These are phyloP conservation scores for Rhodotorula kratochvilovae DNA, from an alignment of 768 basidiomycete species.

Conservation along the genomic window DNA sequence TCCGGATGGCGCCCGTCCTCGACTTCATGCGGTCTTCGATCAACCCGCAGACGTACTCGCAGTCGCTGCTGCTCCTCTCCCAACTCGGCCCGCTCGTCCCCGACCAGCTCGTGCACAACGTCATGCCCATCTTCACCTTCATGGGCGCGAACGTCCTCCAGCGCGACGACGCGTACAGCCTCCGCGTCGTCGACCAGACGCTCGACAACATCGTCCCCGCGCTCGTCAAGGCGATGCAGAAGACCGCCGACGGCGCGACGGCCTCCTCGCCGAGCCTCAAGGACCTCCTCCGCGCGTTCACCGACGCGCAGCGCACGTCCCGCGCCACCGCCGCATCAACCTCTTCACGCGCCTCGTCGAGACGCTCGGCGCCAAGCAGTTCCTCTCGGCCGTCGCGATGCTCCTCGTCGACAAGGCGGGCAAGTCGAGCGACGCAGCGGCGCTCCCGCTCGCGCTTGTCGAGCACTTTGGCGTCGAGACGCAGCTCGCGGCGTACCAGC, in stretches of 20 bases:
- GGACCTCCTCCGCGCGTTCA: conserved; percentile 84
- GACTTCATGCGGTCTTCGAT: conserved; percentile 54
- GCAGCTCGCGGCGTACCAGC: conserved; percentile 55
- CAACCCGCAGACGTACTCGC: conserved; percentile 91
- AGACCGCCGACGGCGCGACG: conserved; percentile 56
- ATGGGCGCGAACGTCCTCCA: conserved; percentile 99
- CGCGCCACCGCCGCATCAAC: conserved; percentile 81
- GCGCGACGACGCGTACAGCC: conserved; percentile 90
- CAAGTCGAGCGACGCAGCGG: conserved; percentile 56
- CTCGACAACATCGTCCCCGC: conserved; percentile 90
- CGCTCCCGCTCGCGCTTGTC: conserved; percentile 61
- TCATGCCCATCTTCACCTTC: conserved; percentile 98
- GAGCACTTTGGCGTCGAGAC: conserved; percentile 40
- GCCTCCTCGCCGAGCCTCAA: conserved; percentile 50
- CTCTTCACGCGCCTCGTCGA: conserved; percentile 86
- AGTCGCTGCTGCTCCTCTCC: conserved; percentile 81
- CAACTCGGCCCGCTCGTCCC: conserved; percentile 76
- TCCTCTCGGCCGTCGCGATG: conserved; percentile 75
- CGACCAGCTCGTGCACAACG: conserved; percentile 83
- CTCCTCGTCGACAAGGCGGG: conserved; percentile 74
- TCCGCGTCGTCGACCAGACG: conserved; percentile 91
- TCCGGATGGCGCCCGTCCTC: conserved; percentile 38
- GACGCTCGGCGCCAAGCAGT: conserved; percentile 71
- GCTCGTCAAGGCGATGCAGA: conserved; percentile 73
- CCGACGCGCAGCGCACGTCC: conserved; percentile 86